Evolutionary conservation across 2,329 filamentous ascomycete species (phyloP), one percentile per base, ranked within the genome.

Genomic region (Neonectria neomacrospora): DNA sequence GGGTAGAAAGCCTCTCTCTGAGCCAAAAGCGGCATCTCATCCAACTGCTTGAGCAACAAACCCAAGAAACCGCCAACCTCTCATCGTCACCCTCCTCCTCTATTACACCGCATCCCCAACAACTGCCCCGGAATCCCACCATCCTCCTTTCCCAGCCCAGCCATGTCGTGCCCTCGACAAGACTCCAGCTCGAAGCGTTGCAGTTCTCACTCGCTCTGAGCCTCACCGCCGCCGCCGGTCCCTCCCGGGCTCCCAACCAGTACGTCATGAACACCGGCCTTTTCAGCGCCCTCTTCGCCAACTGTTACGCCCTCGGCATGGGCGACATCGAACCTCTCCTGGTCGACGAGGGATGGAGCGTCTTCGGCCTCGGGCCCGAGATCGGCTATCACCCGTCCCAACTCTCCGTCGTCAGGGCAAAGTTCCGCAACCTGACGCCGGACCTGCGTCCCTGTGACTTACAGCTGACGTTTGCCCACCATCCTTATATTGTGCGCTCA

Each of bases 241-340:
- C 70, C 1, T 56, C 60, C 10, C 54, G 64, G 20, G 48, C 64
- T 1, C 70, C 67, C 3, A 61, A 58, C 10, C 55, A 69, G 39
- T 73, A 67, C 48, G 60, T 58, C 9, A 66, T 51, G 53, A 64
- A 71, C 18, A 44, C 59, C 11, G 69, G 71, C 7, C 72, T 78
- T 53, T 80, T 80, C 64, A 72, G 73, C 6, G 74, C 75, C 9
- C 67, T 79, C 1, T 66, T 81, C 5, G 75, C 77, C 11, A 82
- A 81, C 60, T 74, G 75, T 7, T 74, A 78, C 23, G 77, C 75
- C 45, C 71, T 77, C n/a, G 76, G 76, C 22, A 72, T 76, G 66
- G 39, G 47, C 3, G 66, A 73, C 22, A 51, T 73, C 3, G 67
- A 74, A 14, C 52, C 65, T 23, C 58, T 78, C 9, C 68, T 77